Conservation (phyloP, 345 rosid genomes). For the Boechera divaricarpa region DNA sequence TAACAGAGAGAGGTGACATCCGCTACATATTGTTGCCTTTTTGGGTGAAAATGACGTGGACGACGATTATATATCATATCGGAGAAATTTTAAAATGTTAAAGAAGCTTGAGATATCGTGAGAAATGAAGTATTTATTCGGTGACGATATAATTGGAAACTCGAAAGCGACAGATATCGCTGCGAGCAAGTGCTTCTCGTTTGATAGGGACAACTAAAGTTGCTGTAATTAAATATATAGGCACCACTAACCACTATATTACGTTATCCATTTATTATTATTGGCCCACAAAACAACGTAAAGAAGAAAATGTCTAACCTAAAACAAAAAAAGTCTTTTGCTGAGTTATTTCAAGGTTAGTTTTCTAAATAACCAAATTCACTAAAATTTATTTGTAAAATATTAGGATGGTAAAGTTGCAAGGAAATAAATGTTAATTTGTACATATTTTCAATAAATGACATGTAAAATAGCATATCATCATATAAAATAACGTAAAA, state of each 20-base stretch:
- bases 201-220: slow-evolving; percentile 27
- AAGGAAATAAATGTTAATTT: neutral
- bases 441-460: no score
- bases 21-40: neutral
- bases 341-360: neutral
- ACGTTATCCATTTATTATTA: slow-evolving; percentile 29
- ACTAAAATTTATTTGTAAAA: neutral
- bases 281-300: slow-evolving; percentile 19
- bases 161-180: slow-evolving; percentile 20
- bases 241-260: neutral
- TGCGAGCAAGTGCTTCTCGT: slow-evolving; percentile 22
- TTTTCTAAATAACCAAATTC: neutral
- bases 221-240: neutral
- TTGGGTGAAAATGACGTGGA: slow-evolving; percentile 20
- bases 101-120: slow-evolving; percentile 8
- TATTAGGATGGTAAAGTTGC: neutral
- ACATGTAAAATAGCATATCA: neutral
- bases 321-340: neutral
- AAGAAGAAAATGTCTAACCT: neutral
- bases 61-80: neutral
- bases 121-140: neutral
- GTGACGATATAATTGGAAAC: neutral
- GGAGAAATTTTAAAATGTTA: neutral
- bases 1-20: neutral
- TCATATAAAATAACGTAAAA: neutral